phyloP scores from a whole-genome alignment of 2,329 filamentous ascomycete genomes.

The Colletotrichum plurivorum region DNA sequence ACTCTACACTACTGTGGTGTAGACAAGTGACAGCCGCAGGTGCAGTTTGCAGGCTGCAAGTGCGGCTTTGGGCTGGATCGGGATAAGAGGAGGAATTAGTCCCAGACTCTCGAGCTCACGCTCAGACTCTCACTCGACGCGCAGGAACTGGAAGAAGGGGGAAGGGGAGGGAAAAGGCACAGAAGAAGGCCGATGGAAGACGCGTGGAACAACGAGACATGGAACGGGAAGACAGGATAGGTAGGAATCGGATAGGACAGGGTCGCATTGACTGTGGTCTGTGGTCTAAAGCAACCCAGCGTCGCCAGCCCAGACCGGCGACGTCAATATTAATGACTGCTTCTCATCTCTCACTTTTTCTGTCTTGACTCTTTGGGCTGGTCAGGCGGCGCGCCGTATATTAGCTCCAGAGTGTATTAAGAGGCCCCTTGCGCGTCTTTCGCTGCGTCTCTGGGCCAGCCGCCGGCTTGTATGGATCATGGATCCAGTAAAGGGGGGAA shows the following conservation, averaged over 20 bases:
- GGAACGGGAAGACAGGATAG: neutral
- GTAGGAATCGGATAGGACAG: neutral
- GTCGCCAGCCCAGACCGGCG: conserved; percentile 18
- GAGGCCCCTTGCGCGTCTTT: neutral
- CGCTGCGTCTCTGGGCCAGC: conserved; percentile 9
- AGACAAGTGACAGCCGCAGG: conserved; percentile 9
- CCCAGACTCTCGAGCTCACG: neutral
- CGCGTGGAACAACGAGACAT: conserved; percentile 13
- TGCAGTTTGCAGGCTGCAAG: neutral
- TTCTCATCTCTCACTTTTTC: conserved; percentile 25
- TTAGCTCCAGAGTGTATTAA: conserved; percentile 25
- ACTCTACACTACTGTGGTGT: too few species aligned
- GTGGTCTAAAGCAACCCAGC: neutral
- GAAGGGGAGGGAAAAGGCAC: neutral
- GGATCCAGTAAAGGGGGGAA: too few species aligned
- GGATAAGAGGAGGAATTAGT: conserved; percentile 23
- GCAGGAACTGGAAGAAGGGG: too few species aligned
- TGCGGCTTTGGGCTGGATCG: conserved; percentile 15
- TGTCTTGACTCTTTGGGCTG: conserved; percentile 1
- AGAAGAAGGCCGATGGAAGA: neutral
- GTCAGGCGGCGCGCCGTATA: conserved; percentile 19
- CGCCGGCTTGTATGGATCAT: too few species aligned
- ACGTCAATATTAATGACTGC: conserved; percentile 22
- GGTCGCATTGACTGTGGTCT: conserved; percentile 30
- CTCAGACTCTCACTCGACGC: too few species aligned